Evolutionary conservation across 2,329 filamentous ascomycete species (phyloP), one percentile per base, ranked within the genome.

Genomic region (Hypoxylon sp.): DNA sequence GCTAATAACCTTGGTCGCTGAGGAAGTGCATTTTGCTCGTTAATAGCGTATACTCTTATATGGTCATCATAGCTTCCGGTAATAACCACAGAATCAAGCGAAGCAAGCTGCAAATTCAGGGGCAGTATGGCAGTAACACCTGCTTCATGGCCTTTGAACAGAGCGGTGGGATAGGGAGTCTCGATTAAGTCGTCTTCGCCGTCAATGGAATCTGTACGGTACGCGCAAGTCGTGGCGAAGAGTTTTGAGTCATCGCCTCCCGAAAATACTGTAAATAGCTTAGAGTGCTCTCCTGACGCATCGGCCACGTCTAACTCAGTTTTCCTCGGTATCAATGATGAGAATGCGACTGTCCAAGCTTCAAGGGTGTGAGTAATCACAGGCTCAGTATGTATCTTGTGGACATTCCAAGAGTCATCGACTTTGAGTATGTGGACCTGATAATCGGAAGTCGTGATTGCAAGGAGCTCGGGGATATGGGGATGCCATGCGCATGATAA

Each of bases 1-100:
- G 87, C 84, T 4, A 93, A 83, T 2, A 90, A 78, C 30, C 81
- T 82, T 1, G 80, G 77, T 46, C 79, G 81, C 51, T 79, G 78
- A 54, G 76, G 70, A 20, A 83, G 82, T 0, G 73, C 69, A 40
- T 80, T 71, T 2, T 79, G 76, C 9, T 82, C 79, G 24, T 80
- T 76, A 9, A 87, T 79, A 0, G 83, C 77, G 50, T 91, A 84
- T 1, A 97, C 82, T 11, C 95, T 87, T 16, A 98, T 81, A 65
- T 85, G 83, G 72, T 98, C 94, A 72, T 98, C 96, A 74, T 98
- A 99, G 74, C 93, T 96, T 3, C 96, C 96, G 0, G 94, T 97
- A 2, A 97, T 73, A 2, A 97, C 78, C 3, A 96, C 74, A 3
- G 83, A 81, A 1, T 83, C 82, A 2, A 80, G 80, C 7, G 84